Evolutionary conservation across 345 rosid genomes (phyloP).

Genomic region (Eucalyptus guilfoylei): DNA sequence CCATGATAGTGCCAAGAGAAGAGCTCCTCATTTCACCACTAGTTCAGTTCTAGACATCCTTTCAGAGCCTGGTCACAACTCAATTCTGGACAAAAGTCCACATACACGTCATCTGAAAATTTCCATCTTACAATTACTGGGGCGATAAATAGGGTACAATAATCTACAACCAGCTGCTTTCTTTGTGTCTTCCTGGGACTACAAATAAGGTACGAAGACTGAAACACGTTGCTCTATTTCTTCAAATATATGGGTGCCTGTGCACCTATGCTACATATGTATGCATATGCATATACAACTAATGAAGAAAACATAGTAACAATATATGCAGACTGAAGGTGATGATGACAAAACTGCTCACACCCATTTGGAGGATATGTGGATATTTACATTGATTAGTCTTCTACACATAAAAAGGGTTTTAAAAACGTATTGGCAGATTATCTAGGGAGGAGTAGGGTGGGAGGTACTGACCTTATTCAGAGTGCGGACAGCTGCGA

Average conservation of each 20-base stretch:
- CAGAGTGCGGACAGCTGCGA: constrained; percentile 95
- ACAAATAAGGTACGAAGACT: neutral
- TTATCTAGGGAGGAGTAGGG: neutral
- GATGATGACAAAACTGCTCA: neutral
- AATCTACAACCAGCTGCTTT: neutral
- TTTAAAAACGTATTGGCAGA: neutral
- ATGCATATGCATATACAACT: neutral
- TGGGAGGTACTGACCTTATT: constrained; percentile 47
- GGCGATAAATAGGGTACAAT: neutral
- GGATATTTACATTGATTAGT: neutral
- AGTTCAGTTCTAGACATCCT: neutral
- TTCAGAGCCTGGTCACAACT: neutral
- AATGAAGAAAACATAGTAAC: neutral
- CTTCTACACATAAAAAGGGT: neutral
- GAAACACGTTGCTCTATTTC: neutral
- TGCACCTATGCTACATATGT: neutral
- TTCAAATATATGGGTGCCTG: neutral
- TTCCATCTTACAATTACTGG: neutral
- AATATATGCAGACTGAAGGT: neutral
- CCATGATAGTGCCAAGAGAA: neutral
- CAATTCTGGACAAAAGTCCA: neutral
- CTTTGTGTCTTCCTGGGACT: neutral
- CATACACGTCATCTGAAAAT: neutral
- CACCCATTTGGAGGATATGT: neutral
- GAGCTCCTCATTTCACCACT: neutral